Evolutionary conservation across 2,329 filamentous ascomycete genomes (phyloP).

Genomic region (Ophiostoma piceae): DNA sequence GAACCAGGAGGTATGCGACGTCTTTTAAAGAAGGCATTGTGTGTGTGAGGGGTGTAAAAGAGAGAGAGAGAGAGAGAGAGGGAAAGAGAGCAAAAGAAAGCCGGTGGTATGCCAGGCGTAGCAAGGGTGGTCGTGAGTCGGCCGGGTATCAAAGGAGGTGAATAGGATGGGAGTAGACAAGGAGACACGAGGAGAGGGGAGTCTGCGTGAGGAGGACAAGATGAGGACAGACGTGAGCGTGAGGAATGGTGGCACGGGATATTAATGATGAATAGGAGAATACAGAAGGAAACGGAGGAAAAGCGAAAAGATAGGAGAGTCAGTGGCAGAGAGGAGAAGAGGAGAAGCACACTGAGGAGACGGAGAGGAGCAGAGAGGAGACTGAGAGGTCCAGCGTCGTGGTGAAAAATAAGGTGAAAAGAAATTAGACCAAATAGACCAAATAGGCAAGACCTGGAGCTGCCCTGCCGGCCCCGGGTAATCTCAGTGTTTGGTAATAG

Average conservation of each 20-base stretch:
- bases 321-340: background rate
- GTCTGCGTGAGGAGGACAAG: background rate
- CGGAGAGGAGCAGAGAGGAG: background rate
- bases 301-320: background rate
- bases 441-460: slow-evolving; percentile 4
- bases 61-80: background rate
- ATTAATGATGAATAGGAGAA: background rate
- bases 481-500: slow-evolving; percentile 8
- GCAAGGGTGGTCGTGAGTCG: background rate
- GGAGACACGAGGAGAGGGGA: background rate
- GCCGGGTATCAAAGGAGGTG: slow-evolving; percentile 6
- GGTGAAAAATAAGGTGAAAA: slow-evolving; percentile 12
- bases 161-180: background rate
- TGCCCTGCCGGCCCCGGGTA: slow-evolving; percentile 3
- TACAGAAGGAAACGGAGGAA: background rate
- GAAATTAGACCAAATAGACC: slow-evolving; percentile 4
- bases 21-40: slow-evolving; percentile 52
- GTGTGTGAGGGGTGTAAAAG: slow-evolving; percentile 18
- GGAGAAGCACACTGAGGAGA: background rate
- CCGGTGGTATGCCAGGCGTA: background rate
- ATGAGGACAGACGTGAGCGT: slow-evolving; percentile 2
- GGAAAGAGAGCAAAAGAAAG: background rate
- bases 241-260: background rate
- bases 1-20: slow-evolving; percentile 65
- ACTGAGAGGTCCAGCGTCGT: background rate